These are phyloP conservation scores for Aspergillus olivimuriae DNA, from an alignment of 495 filamentous ascomycete species.

Conservation along the genomic window DNA sequence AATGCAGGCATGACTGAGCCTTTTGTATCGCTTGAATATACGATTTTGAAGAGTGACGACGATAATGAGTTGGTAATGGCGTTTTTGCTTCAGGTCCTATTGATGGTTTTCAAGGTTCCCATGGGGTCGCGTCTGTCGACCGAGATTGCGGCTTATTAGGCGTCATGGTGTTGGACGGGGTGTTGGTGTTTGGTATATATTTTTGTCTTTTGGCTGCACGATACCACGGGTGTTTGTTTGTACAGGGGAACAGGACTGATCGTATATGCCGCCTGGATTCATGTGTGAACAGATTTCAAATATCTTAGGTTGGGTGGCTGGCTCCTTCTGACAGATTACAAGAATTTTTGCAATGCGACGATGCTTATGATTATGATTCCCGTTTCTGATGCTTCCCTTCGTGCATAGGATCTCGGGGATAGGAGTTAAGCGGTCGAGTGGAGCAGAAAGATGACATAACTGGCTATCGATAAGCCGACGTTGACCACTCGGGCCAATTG, in stretches of 20 bases:
- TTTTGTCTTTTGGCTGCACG: too few relatives aligned
- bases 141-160: too few relatives aligned
- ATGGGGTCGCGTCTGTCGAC: not conserved
- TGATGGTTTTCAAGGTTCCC: not conserved
- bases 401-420: not conserved
- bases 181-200: too few relatives aligned
- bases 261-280: too few relatives aligned
- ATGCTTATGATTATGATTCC: not conserved
- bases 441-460: constrained; percentile 12
- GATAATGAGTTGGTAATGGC: not conserved
- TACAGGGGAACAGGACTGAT: too few relatives aligned
- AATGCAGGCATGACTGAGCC: not conserved
- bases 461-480: constrained; percentile 11
- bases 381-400: not conserved
- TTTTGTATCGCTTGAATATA: not conserved
- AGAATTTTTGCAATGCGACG: too few relatives aligned
- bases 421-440: constrained; percentile 13
- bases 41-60: not conserved
- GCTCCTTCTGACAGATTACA: too few relatives aligned
- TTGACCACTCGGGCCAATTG: constrained; percentile 7
- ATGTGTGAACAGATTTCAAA: too few relatives aligned
- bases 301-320: too few relatives aligned
- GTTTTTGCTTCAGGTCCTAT: not conserved
- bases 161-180: too few relatives aligned
- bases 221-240: too few relatives aligned